Base-by-base conservation (phyloP, 2,329 filamentous ascomycete genomes). In the Ascochyta koolunga region DNA sequence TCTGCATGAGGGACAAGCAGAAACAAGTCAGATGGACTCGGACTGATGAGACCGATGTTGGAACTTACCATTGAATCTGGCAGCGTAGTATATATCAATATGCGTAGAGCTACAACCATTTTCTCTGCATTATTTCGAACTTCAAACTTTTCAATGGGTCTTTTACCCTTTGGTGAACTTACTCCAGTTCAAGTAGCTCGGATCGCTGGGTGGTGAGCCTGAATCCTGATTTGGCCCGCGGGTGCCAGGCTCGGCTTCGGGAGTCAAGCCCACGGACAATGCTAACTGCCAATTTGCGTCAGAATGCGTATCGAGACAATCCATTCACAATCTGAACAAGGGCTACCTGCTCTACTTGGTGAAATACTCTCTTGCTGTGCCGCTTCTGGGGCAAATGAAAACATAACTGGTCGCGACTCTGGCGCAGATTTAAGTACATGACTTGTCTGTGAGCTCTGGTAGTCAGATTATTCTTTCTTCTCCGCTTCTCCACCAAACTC, bases 361-460 rank as follows among this genome's bases (percentile, higher is more conserved):
- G 27, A 50, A 39, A n/a, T 8, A 33, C 18, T 13, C n/a, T 22
- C 31, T 16, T 44, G 39, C 50, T 49, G 50, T 42, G 50, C 50
- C 50, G 19, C 44, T 44, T 33, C 8, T 13, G 27, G 35, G n/a
- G 19, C 33, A 27, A 35, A 40, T 45, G 48, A 27, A 18, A 35
- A 0, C 27, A 18, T 3, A 29, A 24, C 29, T 33, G 18, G n/a
- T 39, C 40, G 16, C 9, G 25, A n/a, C 5, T 9, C n/a, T 10
- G 6, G 3, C 27, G 19, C 33, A 37, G 5, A 40, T 36, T 46
- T 52, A 52, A 46, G 42, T 41, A 52, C 29, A 41, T 25, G 29
- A 37, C 29, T 41, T 41, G 18, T 21, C 37, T 40, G 31, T 27
- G 13, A 40, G 11, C 21, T n/a, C 3, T 40, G 32, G 42, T 21